Percentiles rank a stretch among this genome's conserved stretches.
Conservation (phyloP, 1,284 basidiomycete genomes). For the Grifola frondosa region DNA sequence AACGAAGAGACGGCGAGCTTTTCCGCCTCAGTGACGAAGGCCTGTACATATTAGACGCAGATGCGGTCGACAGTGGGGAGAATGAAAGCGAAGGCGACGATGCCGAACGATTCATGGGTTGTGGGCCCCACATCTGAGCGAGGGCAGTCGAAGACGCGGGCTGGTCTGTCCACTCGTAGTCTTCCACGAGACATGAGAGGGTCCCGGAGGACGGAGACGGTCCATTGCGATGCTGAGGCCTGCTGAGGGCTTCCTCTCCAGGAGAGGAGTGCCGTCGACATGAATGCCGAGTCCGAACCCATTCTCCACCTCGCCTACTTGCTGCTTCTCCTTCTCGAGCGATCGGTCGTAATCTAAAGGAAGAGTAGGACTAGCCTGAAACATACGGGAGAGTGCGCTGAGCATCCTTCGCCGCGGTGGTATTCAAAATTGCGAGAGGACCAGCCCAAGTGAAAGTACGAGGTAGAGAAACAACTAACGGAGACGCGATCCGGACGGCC, state of each 20-base stretch:
- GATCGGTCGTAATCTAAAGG: slow-evolving; percentile 7
- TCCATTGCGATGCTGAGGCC: slow-evolving; percentile 16
- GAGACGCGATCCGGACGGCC: no score
- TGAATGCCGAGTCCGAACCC: slow-evolving; percentile 8
- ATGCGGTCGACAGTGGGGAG: slow-evolving; percentile 8
- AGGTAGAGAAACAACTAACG: neutral
- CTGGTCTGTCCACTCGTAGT: slow-evolving; percentile 17
- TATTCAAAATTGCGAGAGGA: neutral
- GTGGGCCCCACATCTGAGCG: slow-evolving; percentile 17
- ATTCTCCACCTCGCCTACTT: slow-evolving; percentile 5
- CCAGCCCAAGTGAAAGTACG: slow-evolving; percentile 1
- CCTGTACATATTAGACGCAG: slow-evolving; percentile 8
- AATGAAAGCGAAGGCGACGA: slow-evolving; percentile 23
- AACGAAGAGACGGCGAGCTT: slow-evolving; percentile 25
- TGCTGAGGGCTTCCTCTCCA: slow-evolving; percentile 21
- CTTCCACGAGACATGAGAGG: slow-evolving; percentile 30
- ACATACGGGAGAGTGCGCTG: slow-evolving; percentile 20
- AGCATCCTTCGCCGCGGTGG: slow-evolving; percentile 14
- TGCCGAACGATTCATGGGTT: slow-evolving; percentile 18
- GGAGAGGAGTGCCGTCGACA: slow-evolving; percentile 14
- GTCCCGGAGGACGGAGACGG: slow-evolving; percentile 16
- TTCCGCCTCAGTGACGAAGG: slow-evolving; percentile 18
- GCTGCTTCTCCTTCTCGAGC: slow-evolving; percentile 3
- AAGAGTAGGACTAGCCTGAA: slow-evolving; percentile 18
- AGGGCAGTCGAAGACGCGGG: slow-evolving; percentile 12